A percentile compares a stretch with the other conserved stretches of the same genome.
Conservation (phyloP, 768 basidiomycete species). For the Mycena maculata region DNA sequence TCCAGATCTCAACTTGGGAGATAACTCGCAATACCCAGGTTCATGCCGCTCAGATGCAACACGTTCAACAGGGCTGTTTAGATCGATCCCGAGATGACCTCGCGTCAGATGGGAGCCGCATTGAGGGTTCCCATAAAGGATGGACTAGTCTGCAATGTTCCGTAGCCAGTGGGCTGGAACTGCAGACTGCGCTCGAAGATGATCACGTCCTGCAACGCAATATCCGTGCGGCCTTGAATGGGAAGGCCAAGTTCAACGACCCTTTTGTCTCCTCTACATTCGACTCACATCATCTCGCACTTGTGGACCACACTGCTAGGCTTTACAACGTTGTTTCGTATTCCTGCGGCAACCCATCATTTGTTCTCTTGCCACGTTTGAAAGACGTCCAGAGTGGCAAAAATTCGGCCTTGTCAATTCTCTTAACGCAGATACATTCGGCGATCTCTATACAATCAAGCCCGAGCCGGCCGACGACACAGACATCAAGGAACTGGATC, state of each 20-base stretch:
- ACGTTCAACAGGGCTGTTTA: constrained; percentile 18
- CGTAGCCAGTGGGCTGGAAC: constrained; percentile 17
- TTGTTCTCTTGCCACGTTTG: background rate
- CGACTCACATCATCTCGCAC: constrained; percentile 2
- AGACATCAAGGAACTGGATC: background rate
- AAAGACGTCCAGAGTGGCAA: background rate
- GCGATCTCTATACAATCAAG: constrained; percentile 1
- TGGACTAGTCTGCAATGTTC: constrained; percentile 29
- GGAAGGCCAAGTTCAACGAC: background rate
- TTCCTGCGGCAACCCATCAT: background rate
- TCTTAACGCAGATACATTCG: constrained; percentile 1
- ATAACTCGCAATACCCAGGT: background rate
- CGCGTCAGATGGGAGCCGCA: constrained; percentile 13
- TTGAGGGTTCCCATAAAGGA: constrained; percentile 29
- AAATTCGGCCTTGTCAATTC: background rate
- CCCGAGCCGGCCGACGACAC: background rate
- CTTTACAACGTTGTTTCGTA: background rate
- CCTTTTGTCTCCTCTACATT: background rate
- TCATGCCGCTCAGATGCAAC: constrained; percentile 21
- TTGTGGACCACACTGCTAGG: background rate
- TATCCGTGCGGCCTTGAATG: background rate
- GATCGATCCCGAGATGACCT: constrained; percentile 10
- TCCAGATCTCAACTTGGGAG: background rate
- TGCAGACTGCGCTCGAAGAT: constrained; percentile 14
- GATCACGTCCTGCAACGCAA: constrained; percentile 12